phyloP scores from a whole-genome alignment of 441 rosid species.

The Biscutella laevigata region DNA sequence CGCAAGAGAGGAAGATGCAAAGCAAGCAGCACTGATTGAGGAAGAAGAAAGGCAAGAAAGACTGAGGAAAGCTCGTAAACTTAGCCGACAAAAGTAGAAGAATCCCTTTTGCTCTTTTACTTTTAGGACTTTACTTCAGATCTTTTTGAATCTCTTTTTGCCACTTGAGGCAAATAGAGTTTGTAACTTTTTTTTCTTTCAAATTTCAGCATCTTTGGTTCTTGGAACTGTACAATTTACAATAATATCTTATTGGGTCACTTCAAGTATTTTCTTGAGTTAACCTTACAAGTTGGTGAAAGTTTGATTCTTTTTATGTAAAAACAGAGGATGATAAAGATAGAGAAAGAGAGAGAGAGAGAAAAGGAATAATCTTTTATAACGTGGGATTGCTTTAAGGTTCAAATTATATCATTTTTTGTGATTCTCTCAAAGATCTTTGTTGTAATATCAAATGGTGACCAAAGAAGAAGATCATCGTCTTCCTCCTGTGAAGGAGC shows the following conservation, averaged over 20 bases:
- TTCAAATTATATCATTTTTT: not conserved
- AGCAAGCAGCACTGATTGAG: constrained; percentile 44
- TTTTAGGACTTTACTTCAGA: constrained; percentile 6
- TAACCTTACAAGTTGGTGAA: constrained; percentile 8
- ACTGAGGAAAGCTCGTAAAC: constrained; percentile 53
- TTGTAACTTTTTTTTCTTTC: not conserved
- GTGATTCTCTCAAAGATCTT: not conserved
- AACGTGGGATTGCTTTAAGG: constrained; percentile 11
- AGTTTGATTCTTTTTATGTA: constrained; percentile 9
- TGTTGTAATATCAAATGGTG: constrained; percentile 11
- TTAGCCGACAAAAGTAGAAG: constrained; percentile 19
- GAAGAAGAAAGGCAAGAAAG: constrained; percentile 66
- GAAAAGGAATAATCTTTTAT: constrained; percentile 10
- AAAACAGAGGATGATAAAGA: constrained; percentile 10
- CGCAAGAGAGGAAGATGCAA: constrained; percentile 70
- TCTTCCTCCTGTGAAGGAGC: not conserved
- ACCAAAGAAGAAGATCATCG: constrained; percentile 13
- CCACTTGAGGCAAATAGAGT: constrained; percentile 8
- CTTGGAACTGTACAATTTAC: constrained; percentile 20
- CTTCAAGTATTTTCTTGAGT: constrained; percentile 9
- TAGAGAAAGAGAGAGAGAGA: not conserved
- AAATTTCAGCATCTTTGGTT: constrained; percentile 14
- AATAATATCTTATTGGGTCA: constrained; percentile 15
- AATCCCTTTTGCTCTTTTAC: not conserved
- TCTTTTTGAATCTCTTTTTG: constrained; percentile 9